Evolutionary conservation across 1,139 yeast genomes (phyloP).

Genomic region (Fermentozyma sake): DNA sequence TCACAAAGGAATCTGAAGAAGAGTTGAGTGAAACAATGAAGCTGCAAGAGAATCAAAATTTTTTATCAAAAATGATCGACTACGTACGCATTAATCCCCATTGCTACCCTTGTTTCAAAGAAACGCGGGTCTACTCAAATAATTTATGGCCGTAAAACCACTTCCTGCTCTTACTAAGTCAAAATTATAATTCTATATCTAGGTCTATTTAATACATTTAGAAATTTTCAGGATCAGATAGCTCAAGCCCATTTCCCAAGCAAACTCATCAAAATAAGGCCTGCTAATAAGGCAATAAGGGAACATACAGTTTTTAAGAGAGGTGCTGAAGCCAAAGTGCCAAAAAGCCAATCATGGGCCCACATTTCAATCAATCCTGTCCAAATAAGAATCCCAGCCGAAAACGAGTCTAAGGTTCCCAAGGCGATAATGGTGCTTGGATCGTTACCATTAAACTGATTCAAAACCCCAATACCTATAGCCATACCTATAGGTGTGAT

Average conservation of each 20-base stretch:
- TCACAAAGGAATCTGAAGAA: too few species aligned
- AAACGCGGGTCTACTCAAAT: too few species aligned
- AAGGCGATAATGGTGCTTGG: slow-evolving; percentile 26
- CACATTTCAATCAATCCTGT: slow-evolving; percentile 32
- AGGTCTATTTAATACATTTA: too few species aligned
- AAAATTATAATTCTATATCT: too few species aligned
- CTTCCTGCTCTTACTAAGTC: too few species aligned
- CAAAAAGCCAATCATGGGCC: slow-evolving; percentile 32
- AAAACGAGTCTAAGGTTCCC: slow-evolving; percentile 30
- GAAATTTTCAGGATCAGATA: too few species aligned
- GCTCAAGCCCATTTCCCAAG: slow-evolving; percentile 33
- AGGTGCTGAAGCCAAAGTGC: slow-evolving; percentile 19
- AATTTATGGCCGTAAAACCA: too few species aligned
- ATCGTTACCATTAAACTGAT: slow-evolving; percentile 26
- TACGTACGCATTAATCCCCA: too few species aligned
- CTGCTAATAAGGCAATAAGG: slow-evolving; percentile 22
- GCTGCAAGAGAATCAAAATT: too few species aligned
- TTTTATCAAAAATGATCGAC: too few species aligned
- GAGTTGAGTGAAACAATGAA: too few species aligned
- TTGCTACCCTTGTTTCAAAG: too few species aligned
- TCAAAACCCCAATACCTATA: slow-evolving; percentile 23
- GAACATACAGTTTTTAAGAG: slow-evolving; percentile 16
- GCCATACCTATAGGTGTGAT: slow-evolving; percentile 29
- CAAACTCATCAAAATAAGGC: slow-evolving; percentile 34
- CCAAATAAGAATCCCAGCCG: slow-evolving; percentile 34